These are phyloP conservation scores for Purshia tridentata DNA, from an alignment of 306 rosid genomes.

Conservation along the genomic window DNA sequence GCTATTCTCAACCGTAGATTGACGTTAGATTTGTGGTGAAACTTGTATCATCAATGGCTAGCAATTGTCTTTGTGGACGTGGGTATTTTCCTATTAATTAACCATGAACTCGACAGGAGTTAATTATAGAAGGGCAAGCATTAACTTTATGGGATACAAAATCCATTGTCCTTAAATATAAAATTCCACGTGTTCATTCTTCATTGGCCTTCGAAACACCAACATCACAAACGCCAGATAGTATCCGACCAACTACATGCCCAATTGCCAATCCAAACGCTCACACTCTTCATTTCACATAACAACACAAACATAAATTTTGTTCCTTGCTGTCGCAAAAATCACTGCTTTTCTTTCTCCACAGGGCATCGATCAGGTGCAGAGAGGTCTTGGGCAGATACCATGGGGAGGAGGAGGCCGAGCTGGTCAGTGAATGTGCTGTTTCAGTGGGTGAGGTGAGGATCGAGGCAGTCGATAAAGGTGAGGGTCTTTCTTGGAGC, in stretches of 20 bases:
- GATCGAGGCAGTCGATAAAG: constrained; percentile 40
- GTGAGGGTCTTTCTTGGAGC: constrained; percentile 46
- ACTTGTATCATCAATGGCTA: too few relatives aligned
- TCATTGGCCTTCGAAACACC: not conserved
- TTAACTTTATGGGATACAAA: not conserved
- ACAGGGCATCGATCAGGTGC: not conserved
- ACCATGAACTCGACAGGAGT: too few relatives aligned
- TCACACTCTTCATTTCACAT: not conserved
- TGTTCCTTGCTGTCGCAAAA: not conserved
- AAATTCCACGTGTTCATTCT: not conserved
- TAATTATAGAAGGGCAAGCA: not conserved
- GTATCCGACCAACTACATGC: constrained; percentile 20
- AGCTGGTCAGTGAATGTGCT: constrained; percentile 32
- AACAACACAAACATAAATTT: not conserved
- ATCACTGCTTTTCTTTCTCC: not conserved
- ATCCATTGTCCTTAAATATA: not conserved
- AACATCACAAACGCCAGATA: constrained; percentile 17
- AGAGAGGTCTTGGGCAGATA: not conserved
- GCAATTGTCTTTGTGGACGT: too few relatives aligned
- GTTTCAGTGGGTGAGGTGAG: constrained; percentile 55
- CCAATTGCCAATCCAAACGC: constrained; percentile 17
- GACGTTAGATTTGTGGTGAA: too few relatives aligned
- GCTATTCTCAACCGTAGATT: too few relatives aligned
- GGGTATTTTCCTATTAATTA: too few relatives aligned
- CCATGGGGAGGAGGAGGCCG: constrained; percentile 51